Evolutionary conservation across 2,329 filamentous ascomycete genomes (phyloP).

Genomic region (Paraconiothyrium brasiliense): DNA sequence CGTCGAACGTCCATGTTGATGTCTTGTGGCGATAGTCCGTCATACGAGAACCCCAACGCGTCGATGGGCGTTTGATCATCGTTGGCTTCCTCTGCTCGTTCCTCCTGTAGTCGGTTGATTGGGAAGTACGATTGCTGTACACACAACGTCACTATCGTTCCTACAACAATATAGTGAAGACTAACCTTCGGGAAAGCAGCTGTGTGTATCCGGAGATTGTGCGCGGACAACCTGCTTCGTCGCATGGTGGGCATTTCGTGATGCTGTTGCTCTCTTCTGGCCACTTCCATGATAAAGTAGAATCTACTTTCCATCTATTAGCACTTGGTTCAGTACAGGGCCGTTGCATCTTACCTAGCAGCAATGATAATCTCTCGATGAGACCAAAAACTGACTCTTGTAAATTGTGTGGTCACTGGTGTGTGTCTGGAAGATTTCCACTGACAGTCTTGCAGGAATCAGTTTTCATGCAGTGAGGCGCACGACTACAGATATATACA

Average conservation of each 20-base stretch:
- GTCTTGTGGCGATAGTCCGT: slow-evolving; percentile 27
- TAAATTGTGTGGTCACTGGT: neutral
- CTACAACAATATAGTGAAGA: neutral
- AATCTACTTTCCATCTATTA: neutral
- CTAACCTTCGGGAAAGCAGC: slow-evolving; percentile 35
- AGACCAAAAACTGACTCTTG: neutral
- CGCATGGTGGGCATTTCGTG: slow-evolving; percentile 1
- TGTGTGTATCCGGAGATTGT: slow-evolving; percentile 44
- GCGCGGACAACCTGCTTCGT: slow-evolving; percentile 34
- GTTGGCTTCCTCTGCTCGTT: slow-evolving; percentile 25
- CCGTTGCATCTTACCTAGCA: neutral
- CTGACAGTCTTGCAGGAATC: neutral
- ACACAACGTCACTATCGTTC: slow-evolving; percentile 24
- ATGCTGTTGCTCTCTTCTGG: neutral
- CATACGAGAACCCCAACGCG: slow-evolving; percentile 34
- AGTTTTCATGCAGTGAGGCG: neutral
- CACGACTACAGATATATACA: slow-evolving; percentile 1
- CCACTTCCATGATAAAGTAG: neutral
- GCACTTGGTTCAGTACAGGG: neutral
- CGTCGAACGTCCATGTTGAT: slow-evolving; percentile 33
- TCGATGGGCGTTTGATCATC: slow-evolving; percentile 31
- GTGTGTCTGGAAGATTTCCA: neutral
- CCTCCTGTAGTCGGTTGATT: slow-evolving; percentile 22
- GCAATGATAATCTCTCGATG: neutral
- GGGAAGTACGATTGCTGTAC: slow-evolving; percentile 24